phyloP scores from a whole-genome alignment of 805 yeast genomes.

The Lipomyces spencermartinsiae region DNA sequence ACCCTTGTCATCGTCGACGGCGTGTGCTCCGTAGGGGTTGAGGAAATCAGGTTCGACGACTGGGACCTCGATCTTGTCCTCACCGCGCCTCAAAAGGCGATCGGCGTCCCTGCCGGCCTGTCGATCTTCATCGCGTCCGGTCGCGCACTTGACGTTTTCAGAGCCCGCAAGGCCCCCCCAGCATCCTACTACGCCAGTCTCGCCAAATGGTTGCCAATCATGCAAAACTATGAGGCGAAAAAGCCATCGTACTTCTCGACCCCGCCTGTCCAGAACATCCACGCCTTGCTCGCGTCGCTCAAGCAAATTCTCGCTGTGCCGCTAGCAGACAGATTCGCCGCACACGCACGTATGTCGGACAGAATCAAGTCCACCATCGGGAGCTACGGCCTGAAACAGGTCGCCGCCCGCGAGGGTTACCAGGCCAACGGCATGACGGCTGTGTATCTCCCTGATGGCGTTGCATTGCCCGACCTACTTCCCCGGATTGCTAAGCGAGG shows the following conservation, averaged over 20 bases:
- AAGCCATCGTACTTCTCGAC: constrained; percentile 90
- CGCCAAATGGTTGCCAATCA: constrained; percentile 85
- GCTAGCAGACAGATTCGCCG: constrained; percentile 65
- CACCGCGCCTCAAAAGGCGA: constrained; percentile 94
- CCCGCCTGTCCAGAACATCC: constrained; percentile 88
- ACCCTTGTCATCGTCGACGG: constrained; percentile 89
- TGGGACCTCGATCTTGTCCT: constrained; percentile 91
- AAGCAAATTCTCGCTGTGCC: constrained; percentile 65
- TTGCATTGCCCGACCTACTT: constrained; percentile 71
- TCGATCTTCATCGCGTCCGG: constrained; percentile 76
- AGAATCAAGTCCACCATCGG: constrained; percentile 66
- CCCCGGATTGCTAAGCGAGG: constrained; percentile 64
- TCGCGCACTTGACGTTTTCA: constrained; percentile 73
- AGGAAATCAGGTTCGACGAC: constrained; percentile 77
- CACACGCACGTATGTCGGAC: constrained; percentile 67
- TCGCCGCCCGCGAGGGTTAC: constrained; percentile 62
- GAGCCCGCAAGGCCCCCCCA: constrained; percentile 54
- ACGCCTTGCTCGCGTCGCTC: constrained; percentile 78
- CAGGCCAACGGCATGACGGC: constrained; percentile 93
- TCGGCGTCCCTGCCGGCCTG: constrained; percentile 94
- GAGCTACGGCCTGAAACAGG: constrained; percentile 68
- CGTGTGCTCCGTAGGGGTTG: constrained; percentile 93
- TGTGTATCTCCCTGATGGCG: constrained; percentile 77
- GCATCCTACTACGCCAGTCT: constrained; percentile 70
- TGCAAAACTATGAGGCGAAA: constrained; percentile 84